phyloP scores from a whole-genome alignment of 2,329 filamentous ascomycete species.

The Fusarium siculi region DNA sequence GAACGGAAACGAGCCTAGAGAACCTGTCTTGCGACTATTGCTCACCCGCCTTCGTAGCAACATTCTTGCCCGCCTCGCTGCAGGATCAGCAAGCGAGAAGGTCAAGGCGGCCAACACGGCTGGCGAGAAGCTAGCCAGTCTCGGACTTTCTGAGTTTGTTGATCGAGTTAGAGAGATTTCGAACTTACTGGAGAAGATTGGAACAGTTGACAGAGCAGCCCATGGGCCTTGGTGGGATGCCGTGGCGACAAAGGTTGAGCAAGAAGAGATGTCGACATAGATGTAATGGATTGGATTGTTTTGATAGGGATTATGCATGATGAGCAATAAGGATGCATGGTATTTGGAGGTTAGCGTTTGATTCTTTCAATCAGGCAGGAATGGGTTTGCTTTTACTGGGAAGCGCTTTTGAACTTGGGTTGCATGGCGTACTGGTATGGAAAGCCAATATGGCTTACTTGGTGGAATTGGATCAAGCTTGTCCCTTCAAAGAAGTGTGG shows the following conservation, averaged over 20 bases:
- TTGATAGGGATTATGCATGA: conserved; percentile 23
- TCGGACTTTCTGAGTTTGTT: conserved; percentile 80
- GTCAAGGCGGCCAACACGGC: conserved; percentile 75
- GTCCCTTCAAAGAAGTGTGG: conserved; percentile 3
- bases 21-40: conserved; percentile 72
- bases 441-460: conserved; percentile 13
- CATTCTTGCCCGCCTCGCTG: conserved; percentile 71
- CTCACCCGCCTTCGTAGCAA: conserved; percentile 75
- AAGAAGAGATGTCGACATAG: conserved; percentile 49
- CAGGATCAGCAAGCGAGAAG: conserved; percentile 75
- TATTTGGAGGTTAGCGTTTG: conserved; percentile 30
- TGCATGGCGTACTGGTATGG: conserved; percentile 37
- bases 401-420: conserved; percentile 30
- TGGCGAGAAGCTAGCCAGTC: conserved; percentile 73
- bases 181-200: conserved; percentile 72
- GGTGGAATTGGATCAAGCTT: conserved; percentile 9
- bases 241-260: conserved; percentile 67
- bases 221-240: conserved; percentile 78
- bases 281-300: not conserved
- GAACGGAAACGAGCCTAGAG: conserved; percentile 56
- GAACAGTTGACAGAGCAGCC: conserved; percentile 72
- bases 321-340: conserved; percentile 36
- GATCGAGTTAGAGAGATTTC: conserved; percentile 75
- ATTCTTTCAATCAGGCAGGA: conserved; percentile 1
- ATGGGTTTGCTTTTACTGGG: conserved; percentile 18